Evolutionary conservation across 78 protist genomes (phyloP).

Genomic region (Dictyostelium purpureum): DNA sequence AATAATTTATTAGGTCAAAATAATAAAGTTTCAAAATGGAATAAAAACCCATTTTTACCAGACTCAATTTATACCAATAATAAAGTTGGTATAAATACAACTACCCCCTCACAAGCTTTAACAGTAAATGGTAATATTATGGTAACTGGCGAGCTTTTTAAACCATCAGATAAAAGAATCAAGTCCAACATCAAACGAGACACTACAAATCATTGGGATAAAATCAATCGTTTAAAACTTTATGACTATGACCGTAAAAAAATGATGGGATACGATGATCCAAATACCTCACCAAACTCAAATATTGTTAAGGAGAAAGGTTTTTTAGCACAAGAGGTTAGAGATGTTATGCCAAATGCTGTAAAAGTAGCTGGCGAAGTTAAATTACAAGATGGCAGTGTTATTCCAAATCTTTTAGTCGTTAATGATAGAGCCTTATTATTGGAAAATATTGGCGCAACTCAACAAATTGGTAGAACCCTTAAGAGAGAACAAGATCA

Average conservation of each 20-base stretch:
- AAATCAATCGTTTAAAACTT: constrained; percentile 35
- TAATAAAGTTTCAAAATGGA: constrained; percentile 29
- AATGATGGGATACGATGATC: constrained; percentile 60
- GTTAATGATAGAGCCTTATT: constrained; percentile 72
- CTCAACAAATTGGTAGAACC: constrained; percentile 78
- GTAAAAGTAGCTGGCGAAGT: constrained; percentile 72
- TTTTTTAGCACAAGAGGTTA: constrained; percentile 78
- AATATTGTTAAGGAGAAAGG: constrained; percentile 37
- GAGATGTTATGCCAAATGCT: constrained; percentile 63
- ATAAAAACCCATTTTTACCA: constrained; percentile 26
- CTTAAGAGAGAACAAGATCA: constrained; percentile 47
- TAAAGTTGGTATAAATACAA: constrained; percentile 77
- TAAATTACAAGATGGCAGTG: constrained; percentile 27
- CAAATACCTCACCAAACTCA: neutral
- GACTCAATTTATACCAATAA: constrained; percentile 45
- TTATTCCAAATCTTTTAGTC: constrained; percentile 67
- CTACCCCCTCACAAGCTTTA: constrained; percentile 70
- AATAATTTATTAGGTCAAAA: neutral
- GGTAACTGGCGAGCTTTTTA: constrained; percentile 74
- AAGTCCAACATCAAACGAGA: constrained; percentile 64
- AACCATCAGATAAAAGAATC: constrained; percentile 79
- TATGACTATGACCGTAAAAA: constrained; percentile 62
- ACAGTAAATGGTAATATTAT: constrained; percentile 76
- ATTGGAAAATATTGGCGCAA: constrained; percentile 80
- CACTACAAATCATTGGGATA: constrained; percentile 44